A percentile compares a stretch with the other conserved stretches of the same genome.
Evolutionary conservation across 2,329 filamentous ascomycete genomes (phyloP).

Genomic region (Colletotrichum filicis): DNA sequence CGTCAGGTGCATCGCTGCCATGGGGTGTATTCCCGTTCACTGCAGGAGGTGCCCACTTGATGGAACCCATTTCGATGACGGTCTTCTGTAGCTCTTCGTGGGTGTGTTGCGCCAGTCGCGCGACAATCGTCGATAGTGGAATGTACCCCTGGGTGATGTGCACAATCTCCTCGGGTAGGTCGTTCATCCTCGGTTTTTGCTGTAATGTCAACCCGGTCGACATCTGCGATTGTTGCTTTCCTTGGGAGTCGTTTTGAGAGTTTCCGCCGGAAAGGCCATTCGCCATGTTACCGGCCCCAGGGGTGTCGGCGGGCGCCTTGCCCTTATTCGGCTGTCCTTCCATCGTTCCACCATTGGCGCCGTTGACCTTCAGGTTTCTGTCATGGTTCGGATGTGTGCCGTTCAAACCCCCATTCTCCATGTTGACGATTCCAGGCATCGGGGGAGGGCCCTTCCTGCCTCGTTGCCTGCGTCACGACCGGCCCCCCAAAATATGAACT

Average conservation of each 20-base stretch:
- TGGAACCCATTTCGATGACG: constrained; percentile 75
- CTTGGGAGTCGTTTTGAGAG: constrained; percentile 32
- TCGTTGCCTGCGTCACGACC: constrained; percentile 34
- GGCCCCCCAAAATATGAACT: constrained; percentile 20
- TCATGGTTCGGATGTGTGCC: constrained; percentile 67
- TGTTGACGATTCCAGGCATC: constrained; percentile 66
- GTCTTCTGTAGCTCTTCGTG: constrained; percentile 81
- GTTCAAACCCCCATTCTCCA: constrained; percentile 66
- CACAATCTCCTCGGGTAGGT: constrained; percentile 69
- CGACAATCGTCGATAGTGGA: constrained; percentile 78
- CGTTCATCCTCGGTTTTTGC: constrained; percentile 56
- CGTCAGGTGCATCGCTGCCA: constrained; percentile 55
- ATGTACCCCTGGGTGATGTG: constrained; percentile 84
- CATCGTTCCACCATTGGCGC: constrained; percentile 51
- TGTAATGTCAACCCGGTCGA: constrained; percentile 27
- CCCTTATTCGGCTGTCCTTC: constrained; percentile 45
- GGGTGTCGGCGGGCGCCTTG: constrained; percentile 39
- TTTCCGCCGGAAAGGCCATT: constrained; percentile 37
- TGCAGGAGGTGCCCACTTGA: constrained; percentile 65
- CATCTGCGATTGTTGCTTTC: constrained; percentile 33
- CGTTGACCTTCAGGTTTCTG: constrained; percentile 58
- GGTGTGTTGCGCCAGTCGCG: constrained; percentile 83
- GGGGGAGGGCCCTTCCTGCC: constrained; percentile 36
- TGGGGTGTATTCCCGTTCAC: constrained; percentile 63
- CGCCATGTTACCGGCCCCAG: constrained; percentile 38